Percentiles rank a stretch among this genome's conserved stretches.
phyloP scores from a whole-genome alignment of 2,329 filamentous ascomycete species.

The Aschersonia sp. region DNA sequence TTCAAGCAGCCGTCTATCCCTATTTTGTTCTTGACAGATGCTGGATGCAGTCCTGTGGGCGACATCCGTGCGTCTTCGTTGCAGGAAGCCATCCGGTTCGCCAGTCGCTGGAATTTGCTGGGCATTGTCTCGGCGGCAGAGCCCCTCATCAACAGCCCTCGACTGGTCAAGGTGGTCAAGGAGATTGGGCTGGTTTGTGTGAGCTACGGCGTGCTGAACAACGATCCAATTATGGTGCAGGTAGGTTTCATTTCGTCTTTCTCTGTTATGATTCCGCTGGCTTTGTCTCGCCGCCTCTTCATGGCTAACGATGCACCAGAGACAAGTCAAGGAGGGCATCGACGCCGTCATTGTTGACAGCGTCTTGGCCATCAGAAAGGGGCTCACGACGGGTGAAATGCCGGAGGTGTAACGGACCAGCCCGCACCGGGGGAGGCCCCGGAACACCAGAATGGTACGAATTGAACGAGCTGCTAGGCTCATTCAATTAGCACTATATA shows the following conservation, averaged over 20 bases:
- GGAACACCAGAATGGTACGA: too few relatives aligned
- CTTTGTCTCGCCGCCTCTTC: not conserved
- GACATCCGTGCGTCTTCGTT: conserved; percentile 83
- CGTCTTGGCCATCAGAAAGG: conserved; percentile 83
- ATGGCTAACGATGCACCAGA: conserved; percentile 23
- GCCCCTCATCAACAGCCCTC: conserved; percentile 75
- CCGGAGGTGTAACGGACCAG: not conserved
- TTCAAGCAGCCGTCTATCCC: conserved; percentile 98
- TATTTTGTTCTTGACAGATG: conserved; percentile 86
- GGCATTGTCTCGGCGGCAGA: conserved; percentile 84
- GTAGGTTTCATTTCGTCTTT: conserved; percentile 25
- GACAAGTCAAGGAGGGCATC: conserved; percentile 88
- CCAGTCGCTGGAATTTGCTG: conserved; percentile 83
- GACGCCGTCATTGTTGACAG: conserved; percentile 96
- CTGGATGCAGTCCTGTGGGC: conserved; percentile 64
- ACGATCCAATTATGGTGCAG: conserved; percentile 72
- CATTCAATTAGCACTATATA: too few relatives aligned
- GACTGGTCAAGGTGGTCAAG: conserved; percentile 85
- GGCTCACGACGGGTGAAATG: conserved; percentile 41
- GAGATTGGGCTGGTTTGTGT: conserved; percentile 89
- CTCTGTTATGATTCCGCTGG: not conserved
- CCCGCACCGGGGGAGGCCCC: too few relatives aligned
- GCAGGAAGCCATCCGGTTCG: conserved; percentile 91
- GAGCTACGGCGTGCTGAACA: conserved; percentile 84
- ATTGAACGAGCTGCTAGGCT: too few relatives aligned